A percentile compares a stretch with the other conserved stretches of the same genome.
Conservation (phyloP, 2,329 filamentous ascomycete species). For the Colletotrichum orchidophilum region DNA sequence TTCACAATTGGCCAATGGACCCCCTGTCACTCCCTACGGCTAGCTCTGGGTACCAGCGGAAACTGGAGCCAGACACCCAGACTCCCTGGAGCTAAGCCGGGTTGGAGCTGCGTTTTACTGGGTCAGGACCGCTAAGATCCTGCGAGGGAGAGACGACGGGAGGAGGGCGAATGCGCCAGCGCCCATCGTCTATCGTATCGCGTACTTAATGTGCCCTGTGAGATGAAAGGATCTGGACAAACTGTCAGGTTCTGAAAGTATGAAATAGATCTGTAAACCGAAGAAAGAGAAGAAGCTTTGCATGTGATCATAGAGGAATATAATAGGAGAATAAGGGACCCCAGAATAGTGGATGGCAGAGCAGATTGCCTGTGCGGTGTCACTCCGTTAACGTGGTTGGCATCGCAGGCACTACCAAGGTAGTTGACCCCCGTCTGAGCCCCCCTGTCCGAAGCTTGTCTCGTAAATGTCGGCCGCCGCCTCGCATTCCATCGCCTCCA, state of each 20-base stretch:
- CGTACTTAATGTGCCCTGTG: not conserved
- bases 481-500: constrained; percentile 24
- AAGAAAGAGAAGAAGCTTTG: too few species aligned
- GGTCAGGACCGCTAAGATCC: not conserved
- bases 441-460: constrained; percentile 29
- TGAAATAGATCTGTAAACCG: not conserved
- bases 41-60: constrained; percentile 17
- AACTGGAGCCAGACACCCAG: constrained; percentile 4
- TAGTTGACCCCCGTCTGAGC: not conserved
- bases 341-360: not conserved
- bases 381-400: not conserved
- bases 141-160: not conserved
- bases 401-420: not conserved
- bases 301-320: not conserved
- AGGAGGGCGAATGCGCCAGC: not conserved
- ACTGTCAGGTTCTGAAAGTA: not conserved
- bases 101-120: constrained; percentile 14
- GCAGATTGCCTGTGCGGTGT: not conserved
- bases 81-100: constrained; percentile 11
- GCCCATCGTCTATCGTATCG: not conserved
- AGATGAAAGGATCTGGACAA: not conserved
- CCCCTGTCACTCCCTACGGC: not conserved
- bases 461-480: constrained; percentile 30
- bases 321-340: not conserved
- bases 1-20: constrained; percentile 30